phyloP scores from a whole-genome alignment of 1,139 yeast species.

The Saccharomyces hybrid region DNA sequence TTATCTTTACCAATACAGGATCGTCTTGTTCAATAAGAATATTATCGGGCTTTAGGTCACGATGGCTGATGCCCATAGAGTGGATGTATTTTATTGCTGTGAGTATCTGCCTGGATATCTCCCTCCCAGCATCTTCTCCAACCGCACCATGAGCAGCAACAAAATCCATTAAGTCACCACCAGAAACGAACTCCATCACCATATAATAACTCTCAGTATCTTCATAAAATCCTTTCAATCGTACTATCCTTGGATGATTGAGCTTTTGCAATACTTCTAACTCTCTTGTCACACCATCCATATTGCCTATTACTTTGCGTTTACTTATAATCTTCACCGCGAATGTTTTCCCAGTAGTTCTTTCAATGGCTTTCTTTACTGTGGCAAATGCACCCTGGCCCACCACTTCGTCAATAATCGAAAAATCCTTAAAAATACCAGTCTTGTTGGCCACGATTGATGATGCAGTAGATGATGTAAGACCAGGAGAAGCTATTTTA shows the following conservation, averaged over 20 bases:
- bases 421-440: conserved; percentile 64
- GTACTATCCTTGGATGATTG: conserved; percentile 79
- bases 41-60: conserved; percentile 91
- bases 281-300: conserved; percentile 80
- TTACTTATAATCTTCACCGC: conserved; percentile 89
- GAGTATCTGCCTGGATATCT: conserved; percentile 73
- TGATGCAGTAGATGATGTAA: conserved; percentile 1
- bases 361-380: conserved; percentile 81
- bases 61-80: conserved; percentile 78
- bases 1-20: conserved; percentile 80
- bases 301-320: conserved; percentile 69
- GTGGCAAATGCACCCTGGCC: conserved; percentile 98
- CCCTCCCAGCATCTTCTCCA: conserved; percentile 83
- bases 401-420: conserved; percentile 71
- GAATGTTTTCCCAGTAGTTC: conserved; percentile 72
- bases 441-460: conserved; percentile 9
- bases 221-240: conserved; percentile 75
- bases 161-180: conserved; percentile 96
- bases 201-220: conserved; percentile 73
- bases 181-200: conserved; percentile 91
- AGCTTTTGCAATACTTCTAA: conserved; percentile 67
- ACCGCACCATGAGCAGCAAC: conserved; percentile 88
- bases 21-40: conserved; percentile 84
- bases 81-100: conserved; percentile 85
- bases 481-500: neutral